Conservation (phyloP, 1,139 yeast species). For the Saccharomyces pastorianus region DNA sequence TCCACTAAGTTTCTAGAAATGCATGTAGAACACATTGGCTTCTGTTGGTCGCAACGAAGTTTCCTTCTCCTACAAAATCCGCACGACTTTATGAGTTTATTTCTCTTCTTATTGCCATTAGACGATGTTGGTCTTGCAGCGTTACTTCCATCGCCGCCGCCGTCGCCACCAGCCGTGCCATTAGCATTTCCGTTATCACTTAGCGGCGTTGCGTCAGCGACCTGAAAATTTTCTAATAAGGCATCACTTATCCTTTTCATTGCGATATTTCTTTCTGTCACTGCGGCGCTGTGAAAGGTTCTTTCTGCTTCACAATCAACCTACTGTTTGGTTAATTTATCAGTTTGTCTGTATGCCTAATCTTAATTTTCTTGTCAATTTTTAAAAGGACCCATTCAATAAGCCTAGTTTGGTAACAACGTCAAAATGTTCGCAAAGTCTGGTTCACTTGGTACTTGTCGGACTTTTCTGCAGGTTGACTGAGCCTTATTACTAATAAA, state of each 20-base stretch:
- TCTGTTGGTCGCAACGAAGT: constrained; percentile 27
- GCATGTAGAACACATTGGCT: constrained; percentile 25
- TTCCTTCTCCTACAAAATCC: constrained; percentile 28
- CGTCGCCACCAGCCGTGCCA: neutral
- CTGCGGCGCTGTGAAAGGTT: too few relatives aligned
- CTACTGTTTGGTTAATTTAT: too few relatives aligned
- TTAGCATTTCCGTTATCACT: neutral
- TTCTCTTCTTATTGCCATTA: constrained; percentile 9
- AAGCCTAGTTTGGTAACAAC: too few relatives aligned
- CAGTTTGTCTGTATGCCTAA: too few relatives aligned
- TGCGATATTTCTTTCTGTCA: neutral
- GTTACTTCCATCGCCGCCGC: neutral
- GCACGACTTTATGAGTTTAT: constrained; percentile 28
- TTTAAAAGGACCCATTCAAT: too few relatives aligned
- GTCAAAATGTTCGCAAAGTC: too few relatives aligned
- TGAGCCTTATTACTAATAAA: too few relatives aligned
- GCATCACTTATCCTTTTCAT: neutral
- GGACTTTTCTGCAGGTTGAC: neutral
- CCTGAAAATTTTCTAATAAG: neutral
- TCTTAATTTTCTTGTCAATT: too few relatives aligned
- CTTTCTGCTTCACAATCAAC: too few relatives aligned
- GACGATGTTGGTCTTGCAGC: neutral
- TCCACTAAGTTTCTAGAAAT: constrained; percentile 16
- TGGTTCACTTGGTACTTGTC: too few relatives aligned
- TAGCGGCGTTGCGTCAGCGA: neutral